Base-by-base conservation (phyloP, 495 filamentous ascomycete genomes). In the Lichina pygmaea region DNA sequence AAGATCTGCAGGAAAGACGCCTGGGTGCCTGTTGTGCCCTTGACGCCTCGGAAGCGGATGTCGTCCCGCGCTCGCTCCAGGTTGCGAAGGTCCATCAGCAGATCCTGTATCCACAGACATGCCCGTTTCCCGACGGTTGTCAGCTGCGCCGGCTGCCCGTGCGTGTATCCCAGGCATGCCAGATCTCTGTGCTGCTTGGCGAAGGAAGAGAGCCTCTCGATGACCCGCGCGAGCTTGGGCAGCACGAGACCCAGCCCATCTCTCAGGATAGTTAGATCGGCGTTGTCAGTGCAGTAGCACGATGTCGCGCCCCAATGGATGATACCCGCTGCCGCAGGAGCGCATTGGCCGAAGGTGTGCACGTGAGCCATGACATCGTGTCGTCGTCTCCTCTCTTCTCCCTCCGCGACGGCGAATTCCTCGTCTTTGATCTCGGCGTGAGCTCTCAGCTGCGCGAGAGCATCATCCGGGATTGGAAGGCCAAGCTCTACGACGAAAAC, bases 1-100 rank as follows among this genome's bases (percentile, higher is more conserved):
- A 97, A 97, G 55, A 84, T 78, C 49, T 74, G 59, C 24, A 92
- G 63, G 66, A 89, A 89, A 13, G 78, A 80, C 2, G 82, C 84
- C 54, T 78, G 73, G 31, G 74, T 80, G 46, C 78, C 78, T 7
- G 77, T 83, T 13, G 78, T 83, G 46, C 82, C 81, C 62, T 86
- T 75, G 43, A 69, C 77, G 57, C 84, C 85, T 42, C 89, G 76
- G 65, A 93, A 93, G 44, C 73, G 68, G 40, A 97, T 71, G 43
- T 77, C 73, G 17, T 72, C 63, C 43, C 76, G 73, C 7, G 73
- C 81, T 34, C 70, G 65, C 58, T 86, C 80, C 34, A 95, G 68
- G 58, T 82, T 78, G 49, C 75, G 66, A 38, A 97, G 68, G 48
- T 95, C 89, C 65, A 86, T 77, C 51, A 89, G 62, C 12, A 95